Percentiles rank a stretch among this genome's conserved stretches.
These are phyloP conservation scores for Papiliotrema fonsecae DNA, from an alignment of 1,284 basidiomycete genomes.

Conservation along the genomic window DNA sequence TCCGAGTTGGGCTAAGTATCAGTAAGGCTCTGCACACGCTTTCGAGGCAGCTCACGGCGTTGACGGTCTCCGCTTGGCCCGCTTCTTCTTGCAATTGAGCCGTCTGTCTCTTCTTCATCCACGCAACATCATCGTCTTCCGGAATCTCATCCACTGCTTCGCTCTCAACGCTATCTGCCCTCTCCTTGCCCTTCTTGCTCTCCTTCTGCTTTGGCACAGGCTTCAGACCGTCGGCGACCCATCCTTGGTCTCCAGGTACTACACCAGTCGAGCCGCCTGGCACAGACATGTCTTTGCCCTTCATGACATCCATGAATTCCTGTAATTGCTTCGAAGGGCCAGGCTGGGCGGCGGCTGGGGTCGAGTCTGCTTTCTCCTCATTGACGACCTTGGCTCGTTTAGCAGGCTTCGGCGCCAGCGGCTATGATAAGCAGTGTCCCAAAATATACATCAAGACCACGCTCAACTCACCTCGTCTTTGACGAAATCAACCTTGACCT, in stretches of 20 bases:
- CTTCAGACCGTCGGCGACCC: constrained; percentile 29
- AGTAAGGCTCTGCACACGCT: background rate
- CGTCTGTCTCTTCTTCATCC: constrained; percentile 56
- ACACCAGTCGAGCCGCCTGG: constrained; percentile 32
- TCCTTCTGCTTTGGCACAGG: constrained; percentile 53
- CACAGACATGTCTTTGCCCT: constrained; percentile 48
- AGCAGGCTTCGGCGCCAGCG: constrained; percentile 22
- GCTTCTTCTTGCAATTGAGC: constrained; percentile 23
- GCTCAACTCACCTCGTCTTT: constrained; percentile 56
- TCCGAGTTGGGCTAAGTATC: constrained; percentile 40
- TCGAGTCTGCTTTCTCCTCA: constrained; percentile 4
- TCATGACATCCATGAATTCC: constrained; percentile 49
- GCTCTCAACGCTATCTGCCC: too few relatives aligned
- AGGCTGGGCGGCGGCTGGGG: constrained; percentile 12
- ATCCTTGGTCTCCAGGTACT: constrained; percentile 30
- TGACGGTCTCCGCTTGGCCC: constrained; percentile 11
- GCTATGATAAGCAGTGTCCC: constrained; percentile 15
- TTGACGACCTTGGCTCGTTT: constrained; percentile 12
- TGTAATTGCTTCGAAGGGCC: constrained; percentile 64
- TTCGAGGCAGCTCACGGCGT: constrained; percentile 26
- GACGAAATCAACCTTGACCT: constrained; percentile 71
- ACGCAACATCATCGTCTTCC: constrained; percentile 64
- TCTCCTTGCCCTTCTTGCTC: constrained; percentile 63
- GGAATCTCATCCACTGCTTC: constrained; percentile 24
- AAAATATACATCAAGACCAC: background rate